These are phyloP conservation scores for Lepraria neglecta DNA, from an alignment of 495 filamentous ascomycete genomes.

Conservation along the genomic window DNA sequence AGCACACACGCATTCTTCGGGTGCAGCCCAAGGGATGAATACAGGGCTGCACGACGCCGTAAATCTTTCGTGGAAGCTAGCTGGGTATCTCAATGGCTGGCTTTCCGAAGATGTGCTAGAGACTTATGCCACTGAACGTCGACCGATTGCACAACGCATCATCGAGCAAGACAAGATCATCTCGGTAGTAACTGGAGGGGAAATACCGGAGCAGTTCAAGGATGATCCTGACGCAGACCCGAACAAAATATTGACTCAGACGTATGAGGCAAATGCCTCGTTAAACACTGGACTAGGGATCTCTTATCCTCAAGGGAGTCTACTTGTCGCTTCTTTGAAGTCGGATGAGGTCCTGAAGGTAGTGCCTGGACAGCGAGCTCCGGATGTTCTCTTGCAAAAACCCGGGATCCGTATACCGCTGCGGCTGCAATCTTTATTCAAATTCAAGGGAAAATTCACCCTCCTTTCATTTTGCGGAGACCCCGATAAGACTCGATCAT, in stretches of 20 bases:
- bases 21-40: conserved; percentile 50
- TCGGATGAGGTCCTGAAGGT: background rate
- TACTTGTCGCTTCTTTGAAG: background rate
- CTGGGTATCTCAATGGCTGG: conserved; percentile 36
- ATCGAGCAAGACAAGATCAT: conserved; percentile 42
- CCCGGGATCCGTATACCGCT: conserved; percentile 18
- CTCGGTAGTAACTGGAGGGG: conserved; percentile 15
- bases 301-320: conserved; percentile 5
- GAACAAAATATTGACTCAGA: conserved; percentile 11
- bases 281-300: conserved; percentile 23
- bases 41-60: conserved; percentile 48
- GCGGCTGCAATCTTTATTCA: conserved; percentile 15
- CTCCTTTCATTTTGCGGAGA: conserved; percentile 19
- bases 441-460: conserved; percentile 21
- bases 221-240: conserved; percentile 10
- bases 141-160: conserved; percentile 36
- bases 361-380: conserved; percentile 17
- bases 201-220: conserved; percentile 17
- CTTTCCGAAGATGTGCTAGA: conserved; percentile 34
- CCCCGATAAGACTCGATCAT: background rate
- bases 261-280: conserved; percentile 3
- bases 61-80: conserved; percentile 50
- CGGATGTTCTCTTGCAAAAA: conserved; percentile 21
- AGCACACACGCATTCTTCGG: conserved; percentile 45
- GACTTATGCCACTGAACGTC: conserved; percentile 40